Evolutionary conservation across 495 filamentous ascomycete species (phyloP).

Genomic region (Penicillium herquei): DNA sequence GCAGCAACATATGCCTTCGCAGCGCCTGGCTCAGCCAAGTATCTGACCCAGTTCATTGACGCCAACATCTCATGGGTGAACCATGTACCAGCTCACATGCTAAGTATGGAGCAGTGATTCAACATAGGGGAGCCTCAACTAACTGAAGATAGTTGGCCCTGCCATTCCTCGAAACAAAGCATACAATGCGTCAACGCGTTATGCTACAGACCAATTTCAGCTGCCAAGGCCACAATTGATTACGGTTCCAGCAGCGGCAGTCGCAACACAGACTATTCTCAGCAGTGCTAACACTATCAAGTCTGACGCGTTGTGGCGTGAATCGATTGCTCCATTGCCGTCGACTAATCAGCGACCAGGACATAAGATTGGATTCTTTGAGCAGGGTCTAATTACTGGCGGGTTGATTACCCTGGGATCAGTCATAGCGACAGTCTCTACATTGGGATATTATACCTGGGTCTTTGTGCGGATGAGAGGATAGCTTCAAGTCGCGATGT

Average conservation of each 20-base stretch:
- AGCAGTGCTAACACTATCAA: constrained; percentile 12
- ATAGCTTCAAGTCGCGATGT: background rate
- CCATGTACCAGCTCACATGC: constrained; percentile 47
- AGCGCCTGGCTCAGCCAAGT: constrained; percentile 45
- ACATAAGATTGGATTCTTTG: constrained; percentile 49
- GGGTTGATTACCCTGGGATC: constrained; percentile 28
- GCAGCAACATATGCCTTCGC: constrained; percentile 53
- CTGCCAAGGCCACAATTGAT: constrained; percentile 41
- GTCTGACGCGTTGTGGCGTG: constrained; percentile 21
- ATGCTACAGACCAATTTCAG: constrained; percentile 37
- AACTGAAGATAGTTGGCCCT: constrained; percentile 32
- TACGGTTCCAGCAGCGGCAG: constrained; percentile 6
- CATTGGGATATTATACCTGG: constrained; percentile 32
- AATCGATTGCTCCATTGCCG: constrained; percentile 35
- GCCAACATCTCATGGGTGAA: constrained; percentile 47
- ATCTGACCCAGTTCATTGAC: constrained; percentile 51
- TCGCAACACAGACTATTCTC: constrained; percentile 15
- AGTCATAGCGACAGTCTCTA: constrained; percentile 22
- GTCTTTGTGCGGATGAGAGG: constrained; percentile 15
- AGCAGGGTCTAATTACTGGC: constrained; percentile 49
- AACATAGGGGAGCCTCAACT: background rate
- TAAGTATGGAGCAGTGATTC: constrained; percentile 22
- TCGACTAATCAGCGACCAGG: constrained; percentile 35
- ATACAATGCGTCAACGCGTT: constrained; percentile 32
- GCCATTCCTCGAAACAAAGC: constrained; percentile 32